Evolutionary conservation across 441 rosid species (phyloP), one percentile per base, ranked within the genome.

Genomic region (Gossypium davidsonii): DNA sequence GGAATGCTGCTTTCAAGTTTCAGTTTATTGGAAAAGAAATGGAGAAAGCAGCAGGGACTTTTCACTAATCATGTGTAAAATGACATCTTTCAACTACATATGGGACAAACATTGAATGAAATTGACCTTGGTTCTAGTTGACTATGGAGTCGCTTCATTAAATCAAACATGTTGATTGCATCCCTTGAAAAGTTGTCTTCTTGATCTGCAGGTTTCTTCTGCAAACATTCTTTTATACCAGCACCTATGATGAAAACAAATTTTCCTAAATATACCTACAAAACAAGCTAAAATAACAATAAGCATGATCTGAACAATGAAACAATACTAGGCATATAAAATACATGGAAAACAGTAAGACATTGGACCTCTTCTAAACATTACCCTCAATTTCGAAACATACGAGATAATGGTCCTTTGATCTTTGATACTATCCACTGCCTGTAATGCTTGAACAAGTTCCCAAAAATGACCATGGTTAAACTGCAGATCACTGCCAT

Each of bases 41-140:
- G 2, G 53, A 5, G 17, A 39, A 31, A 7, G 8, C 1, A 51
- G 12, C 17, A 10, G 10, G 42, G 26, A 46, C 14, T 57, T 3
- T 49, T 52, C 23, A 20, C 3, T n/a, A 17, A 25, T n/a, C 8
- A 15, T 59, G 15, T 3, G 15, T 55, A 61, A 51, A 49, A n/a
- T 42, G 65, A 14, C 14, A 48, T 31, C 20, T 44, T 34, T 37
- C 49, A 62, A 62, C 25, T 34, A 3, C 5, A 3, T 20, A 60
- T 4, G 18, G 42, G 11, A 60, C 8, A 44, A 55, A 4, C 44
- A 34, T 53, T 42, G 46, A 7, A 69, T 28, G 37, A 66, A 56
- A 74, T 82, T 60, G 49, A 78, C 84, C 84, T 74, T 26, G 15
- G 49, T 46, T 59, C 70, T 6, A 80, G 61, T 59, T 59, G 77